Percentiles rank a stretch among this genome's conserved stretches.
phyloP scores from a whole-genome alignment of 1,284 basidiomycete genomes.

The Meripilus lineatus region DNA sequence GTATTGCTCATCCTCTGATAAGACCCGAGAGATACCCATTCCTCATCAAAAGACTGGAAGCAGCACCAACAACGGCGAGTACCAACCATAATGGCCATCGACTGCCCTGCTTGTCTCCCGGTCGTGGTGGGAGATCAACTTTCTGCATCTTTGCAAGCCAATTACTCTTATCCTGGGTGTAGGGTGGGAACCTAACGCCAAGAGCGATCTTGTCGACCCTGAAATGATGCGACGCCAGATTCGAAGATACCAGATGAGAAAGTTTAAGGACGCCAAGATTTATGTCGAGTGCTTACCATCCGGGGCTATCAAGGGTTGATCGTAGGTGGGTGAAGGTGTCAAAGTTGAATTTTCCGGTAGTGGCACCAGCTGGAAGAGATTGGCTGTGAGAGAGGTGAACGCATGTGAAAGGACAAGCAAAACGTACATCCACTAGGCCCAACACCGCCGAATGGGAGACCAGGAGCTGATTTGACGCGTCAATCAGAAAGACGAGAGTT shows the following conservation, averaged over 20 bases:
- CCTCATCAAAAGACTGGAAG: neutral
- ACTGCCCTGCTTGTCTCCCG: neutral
- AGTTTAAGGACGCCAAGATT: too few relatives aligned
- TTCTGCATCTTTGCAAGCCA: neutral
- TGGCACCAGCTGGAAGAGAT: slow-evolving; percentile 47
- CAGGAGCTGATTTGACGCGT: slow-evolving; percentile 39
- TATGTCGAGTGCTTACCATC: too few relatives aligned
- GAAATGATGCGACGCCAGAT: too few relatives aligned
- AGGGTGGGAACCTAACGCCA: neutral
- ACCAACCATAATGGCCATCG: slow-evolving; percentile 1
- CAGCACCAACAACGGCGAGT: neutral
- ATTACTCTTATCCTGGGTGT: neutral
- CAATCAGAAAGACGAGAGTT: neutral
- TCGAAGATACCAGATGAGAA: too few relatives aligned
- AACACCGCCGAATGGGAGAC: slow-evolving; percentile 71
- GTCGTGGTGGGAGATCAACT: neutral
- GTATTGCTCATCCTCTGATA: too few relatives aligned
- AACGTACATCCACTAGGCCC: slow-evolving; percentile 67
- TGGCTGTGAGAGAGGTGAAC: too few relatives aligned
- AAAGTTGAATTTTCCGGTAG: slow-evolving; percentile 61
- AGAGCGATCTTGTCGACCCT: slow-evolving; percentile 1
- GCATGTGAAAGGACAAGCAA: neutral
- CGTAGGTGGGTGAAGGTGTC: slow-evolving; percentile 70
- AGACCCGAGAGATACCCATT: too few relatives aligned
- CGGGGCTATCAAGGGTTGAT: slow-evolving; percentile 53